A percentile compares a stretch with the other conserved stretches of the same genome.
Conservation (phyloP, 31 red algal genomes). For the Asparagopsis taxiformis region DNA sequence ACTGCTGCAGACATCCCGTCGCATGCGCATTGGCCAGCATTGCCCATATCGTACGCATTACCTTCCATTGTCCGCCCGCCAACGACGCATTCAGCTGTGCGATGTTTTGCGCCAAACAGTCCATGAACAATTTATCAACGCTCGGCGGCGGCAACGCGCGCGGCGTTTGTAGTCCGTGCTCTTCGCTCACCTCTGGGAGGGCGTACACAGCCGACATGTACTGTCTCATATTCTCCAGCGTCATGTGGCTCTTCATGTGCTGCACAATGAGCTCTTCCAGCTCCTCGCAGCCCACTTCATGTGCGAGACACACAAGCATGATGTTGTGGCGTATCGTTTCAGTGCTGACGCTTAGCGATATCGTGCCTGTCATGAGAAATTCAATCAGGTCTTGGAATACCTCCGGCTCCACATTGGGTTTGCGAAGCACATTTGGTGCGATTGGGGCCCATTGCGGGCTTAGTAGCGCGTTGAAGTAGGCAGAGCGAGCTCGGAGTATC, state of each 20-base stretch:
- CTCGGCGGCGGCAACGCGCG: neutral
- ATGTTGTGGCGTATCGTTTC: constrained; percentile 12
- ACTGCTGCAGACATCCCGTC: neutral
- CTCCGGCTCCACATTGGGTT: neutral
- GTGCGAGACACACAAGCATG: constrained; percentile 3
- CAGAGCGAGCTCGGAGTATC: constrained; percentile 13
- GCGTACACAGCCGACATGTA: neutral
- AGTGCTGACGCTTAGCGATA: constrained; percentile 1
- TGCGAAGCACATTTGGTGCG: neutral
- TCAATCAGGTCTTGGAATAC: constrained; percentile 20
- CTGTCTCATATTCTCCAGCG: neutral
- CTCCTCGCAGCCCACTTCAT: constrained; percentile 5
- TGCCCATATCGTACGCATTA: constrained; percentile 6
- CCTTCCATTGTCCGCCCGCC: neutral
- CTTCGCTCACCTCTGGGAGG: too few relatives aligned
- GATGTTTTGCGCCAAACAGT: neutral
- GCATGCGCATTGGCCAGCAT: constrained; percentile 4
- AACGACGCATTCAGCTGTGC: neutral
- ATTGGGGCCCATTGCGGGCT: neutral
- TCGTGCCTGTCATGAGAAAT: constrained; percentile 15
- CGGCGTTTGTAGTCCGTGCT: neutral
- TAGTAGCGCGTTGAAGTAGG: constrained; percentile 14
- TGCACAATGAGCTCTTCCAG: constrained; percentile 10
- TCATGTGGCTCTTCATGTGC: neutral
- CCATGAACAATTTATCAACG: neutral